Evolutionary conservation across 2,329 filamentous ascomycete species (phyloP).

Genomic region (Polytolypa hystricis): DNA sequence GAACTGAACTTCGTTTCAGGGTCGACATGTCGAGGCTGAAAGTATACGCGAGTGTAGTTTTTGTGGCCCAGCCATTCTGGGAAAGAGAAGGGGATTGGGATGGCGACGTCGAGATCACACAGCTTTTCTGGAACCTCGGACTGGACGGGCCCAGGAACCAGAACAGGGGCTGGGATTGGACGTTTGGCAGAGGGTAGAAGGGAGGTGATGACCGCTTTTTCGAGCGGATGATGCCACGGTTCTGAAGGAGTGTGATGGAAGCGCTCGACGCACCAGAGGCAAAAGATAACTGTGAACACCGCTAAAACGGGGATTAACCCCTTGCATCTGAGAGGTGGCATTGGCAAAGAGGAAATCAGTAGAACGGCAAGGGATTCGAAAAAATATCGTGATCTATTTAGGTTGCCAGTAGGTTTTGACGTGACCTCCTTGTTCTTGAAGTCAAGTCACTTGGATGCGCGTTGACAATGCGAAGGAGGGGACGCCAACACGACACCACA

Average conservation of each 20-base stretch:
- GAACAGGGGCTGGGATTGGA: background rate
- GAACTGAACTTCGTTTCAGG: constrained; percentile 28
- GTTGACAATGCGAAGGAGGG: too few relatives aligned
- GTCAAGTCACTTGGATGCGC: too few relatives aligned
- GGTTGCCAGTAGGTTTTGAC: too few relatives aligned
- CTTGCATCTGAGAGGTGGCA: constrained; percentile 26
- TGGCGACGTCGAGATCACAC: constrained; percentile 26
- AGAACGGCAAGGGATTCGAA: too few relatives aligned
- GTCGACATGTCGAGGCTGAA: constrained; percentile 28
- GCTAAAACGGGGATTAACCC: constrained; percentile 28
- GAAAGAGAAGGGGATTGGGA: constrained; percentile 26
- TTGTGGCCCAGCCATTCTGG: constrained; percentile 33
- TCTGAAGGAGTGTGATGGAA: constrained; percentile 27
- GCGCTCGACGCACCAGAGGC: constrained; percentile 31
- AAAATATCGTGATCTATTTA: too few relatives aligned
- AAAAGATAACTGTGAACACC: constrained; percentile 27
- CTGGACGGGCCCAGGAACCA: constrained; percentile 9
- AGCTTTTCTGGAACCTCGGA: constrained; percentile 13
- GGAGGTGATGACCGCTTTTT: constrained; percentile 16
- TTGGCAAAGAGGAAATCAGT: too few relatives aligned
- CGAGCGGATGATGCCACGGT: constrained; percentile 26
- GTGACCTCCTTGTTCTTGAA: too few relatives aligned
- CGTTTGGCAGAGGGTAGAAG: background rate
- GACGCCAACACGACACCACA: too few relatives aligned
- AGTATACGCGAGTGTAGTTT: constrained; percentile 34